These are phyloP conservation scores for Xerocomellus amylosporus DNA, from an alignment of 768 basidiomycete species.

Conservation along the genomic window DNA sequence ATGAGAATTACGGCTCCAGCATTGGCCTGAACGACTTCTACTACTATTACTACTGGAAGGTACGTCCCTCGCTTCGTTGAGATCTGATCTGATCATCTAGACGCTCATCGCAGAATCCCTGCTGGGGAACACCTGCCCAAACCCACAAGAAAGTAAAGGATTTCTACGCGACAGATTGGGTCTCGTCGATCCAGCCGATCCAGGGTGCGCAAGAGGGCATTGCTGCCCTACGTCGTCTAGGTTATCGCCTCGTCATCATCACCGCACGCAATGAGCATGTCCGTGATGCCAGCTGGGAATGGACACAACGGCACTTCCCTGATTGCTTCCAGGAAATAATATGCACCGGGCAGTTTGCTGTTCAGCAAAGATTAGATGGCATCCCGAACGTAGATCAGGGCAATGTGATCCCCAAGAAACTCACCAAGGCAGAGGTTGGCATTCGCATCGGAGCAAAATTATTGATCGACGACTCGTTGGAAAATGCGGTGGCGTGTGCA, in stretches of 20 bases:
- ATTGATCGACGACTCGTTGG: constrained; percentile 77
- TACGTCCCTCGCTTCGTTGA: constrained; percentile 15
- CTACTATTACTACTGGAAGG: constrained; percentile 81
- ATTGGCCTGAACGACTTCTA: constrained; percentile 59
- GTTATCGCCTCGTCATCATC: constrained; percentile 68
- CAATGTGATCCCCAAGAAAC: constrained; percentile 46
- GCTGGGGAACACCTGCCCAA: constrained; percentile 60
- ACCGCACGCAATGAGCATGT: constrained; percentile 64
- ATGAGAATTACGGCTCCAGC: constrained; percentile 50
- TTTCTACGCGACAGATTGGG: constrained; percentile 53
- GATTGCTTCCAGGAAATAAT: constrained; percentile 60
- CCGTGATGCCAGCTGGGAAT: constrained; percentile 59
- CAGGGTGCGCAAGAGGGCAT: constrained; percentile 61
- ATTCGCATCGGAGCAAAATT: constrained; percentile 58
- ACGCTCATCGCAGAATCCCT: constrained; percentile 38
- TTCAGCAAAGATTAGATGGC: constrained; percentile 35
- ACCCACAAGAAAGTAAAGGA: constrained; percentile 57
- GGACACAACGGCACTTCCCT: constrained; percentile 65
- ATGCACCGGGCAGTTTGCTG: constrained; percentile 72
- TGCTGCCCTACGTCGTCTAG: constrained; percentile 53
- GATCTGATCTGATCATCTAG: not conserved
- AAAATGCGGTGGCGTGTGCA: constrained; percentile 67
- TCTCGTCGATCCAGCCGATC: constrained; percentile 50
- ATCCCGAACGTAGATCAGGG: constrained; percentile 16
- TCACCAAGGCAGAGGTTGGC: constrained; percentile 75